Evolutionary conservation across 306 rosid genomes (phyloP).

Genomic region (Corylus heterophylla): DNA sequence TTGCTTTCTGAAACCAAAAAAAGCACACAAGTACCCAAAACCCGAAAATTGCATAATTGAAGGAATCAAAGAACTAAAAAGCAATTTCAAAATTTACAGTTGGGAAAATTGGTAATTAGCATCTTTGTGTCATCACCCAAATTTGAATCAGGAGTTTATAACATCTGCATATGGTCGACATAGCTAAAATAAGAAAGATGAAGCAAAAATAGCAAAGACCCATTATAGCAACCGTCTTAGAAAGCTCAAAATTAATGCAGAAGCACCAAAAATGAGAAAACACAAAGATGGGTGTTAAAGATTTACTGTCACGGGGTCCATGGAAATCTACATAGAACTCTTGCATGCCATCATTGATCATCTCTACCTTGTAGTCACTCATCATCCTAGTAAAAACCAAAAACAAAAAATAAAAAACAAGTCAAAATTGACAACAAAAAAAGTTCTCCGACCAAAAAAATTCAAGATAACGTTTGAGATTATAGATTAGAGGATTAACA

Average conservation of each 20-base stretch:
- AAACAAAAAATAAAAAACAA: conserved; percentile 7
- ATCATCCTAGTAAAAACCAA: conserved; percentile 46
- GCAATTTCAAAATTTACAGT: conserved; percentile 11
- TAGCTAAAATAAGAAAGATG: conserved; percentile 27
- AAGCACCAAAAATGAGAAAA: conserved; percentile 1
- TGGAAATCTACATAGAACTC: conserved; percentile 59
- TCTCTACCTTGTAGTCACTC: conserved; percentile 67
- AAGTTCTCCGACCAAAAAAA: conserved; percentile 14
- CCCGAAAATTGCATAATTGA: conserved; percentile 9
- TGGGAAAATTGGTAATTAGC: not conserved
- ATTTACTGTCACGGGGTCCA: conserved; percentile 55
- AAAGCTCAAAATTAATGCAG: conserved; percentile 3
- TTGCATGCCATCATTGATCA: conserved; percentile 68
- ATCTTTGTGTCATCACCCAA: conserved; percentile 23
- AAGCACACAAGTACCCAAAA: conserved; percentile 5
- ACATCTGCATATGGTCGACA: conserved; percentile 37
- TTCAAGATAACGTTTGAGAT: conserved; percentile 6
- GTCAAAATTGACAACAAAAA: conserved; percentile 21
- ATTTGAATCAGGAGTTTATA: conserved; percentile 34
- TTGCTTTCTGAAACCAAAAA: conserved; percentile 26
- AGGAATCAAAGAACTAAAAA: conserved; percentile 16
- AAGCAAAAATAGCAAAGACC: conserved; percentile 7
- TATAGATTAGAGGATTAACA: conserved; percentile 34
- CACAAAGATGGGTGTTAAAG: not conserved
- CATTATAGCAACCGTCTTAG: conserved; percentile 14